Evolutionary conservation across 495 filamentous ascomycete genomes (phyloP), one percentile per base, ranked within the genome.

Genomic region (Poronia punctata): DNA sequence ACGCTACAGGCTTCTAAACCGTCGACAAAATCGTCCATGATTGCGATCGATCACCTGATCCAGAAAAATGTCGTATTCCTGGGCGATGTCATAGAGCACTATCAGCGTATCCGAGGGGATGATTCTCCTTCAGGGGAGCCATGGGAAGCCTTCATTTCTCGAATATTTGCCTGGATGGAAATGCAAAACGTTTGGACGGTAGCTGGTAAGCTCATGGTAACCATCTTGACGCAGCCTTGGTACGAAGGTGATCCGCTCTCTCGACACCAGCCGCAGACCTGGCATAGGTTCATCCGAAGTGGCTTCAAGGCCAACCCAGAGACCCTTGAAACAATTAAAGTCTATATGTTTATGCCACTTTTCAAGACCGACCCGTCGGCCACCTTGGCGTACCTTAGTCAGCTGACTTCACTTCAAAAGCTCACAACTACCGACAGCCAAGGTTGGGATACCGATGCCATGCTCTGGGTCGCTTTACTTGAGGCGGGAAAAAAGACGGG

Each of bases 401-500:
- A 56, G 9, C 64, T 56, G 31, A 70, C 35, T 35, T 60, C 45
- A 3, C 45, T 50, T 9, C 52, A 62, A 40, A 45, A 62, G 11
- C 57, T 66, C 9, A 65, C 65, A 15, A 54, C 65, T n/a, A 67
- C 62, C 38, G 48, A 56, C 3, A 61, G 60, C 59, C 66, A 18
- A 59, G 62, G 17, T 40, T 70, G 28, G 68, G 55, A 58, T 12
- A 33, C 74, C 11, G 71, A 82, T 37, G 70, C 76, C 20, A 67
- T 80, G 34, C 62, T 86, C 10, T 69, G 82, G 26, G 74, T 88
- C 40, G 74, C 79, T 30, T 74, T 83, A 12, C 66, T 95, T 22
- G 81, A 88, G 47, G 68, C 80, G 8, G 87, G 83, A 11, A 93
- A 92, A 66, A 86, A 89, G 38, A 62, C 75, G 24, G 86, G 85